Evolutionary conservation across 1,139 yeast species (phyloP).

Genomic region (Debaryomyces subglobosus): DNA sequence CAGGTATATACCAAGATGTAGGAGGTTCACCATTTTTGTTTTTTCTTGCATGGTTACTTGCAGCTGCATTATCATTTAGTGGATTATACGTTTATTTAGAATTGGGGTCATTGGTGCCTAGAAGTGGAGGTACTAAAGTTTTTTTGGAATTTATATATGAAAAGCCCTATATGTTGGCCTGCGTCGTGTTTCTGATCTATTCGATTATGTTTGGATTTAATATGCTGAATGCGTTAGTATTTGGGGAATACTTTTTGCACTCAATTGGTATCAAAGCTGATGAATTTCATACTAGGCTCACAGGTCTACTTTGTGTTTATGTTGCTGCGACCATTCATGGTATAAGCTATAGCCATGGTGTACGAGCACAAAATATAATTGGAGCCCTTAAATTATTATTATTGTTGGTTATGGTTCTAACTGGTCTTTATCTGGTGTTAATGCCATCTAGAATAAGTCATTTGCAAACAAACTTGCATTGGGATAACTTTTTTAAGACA

Average conservation of each 20-base stretch:
- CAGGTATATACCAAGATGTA: conserved; percentile 65
- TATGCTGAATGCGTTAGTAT: conserved; percentile 65
- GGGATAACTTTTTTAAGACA: conserved; percentile 32
- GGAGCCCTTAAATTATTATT: conserved; percentile 57
- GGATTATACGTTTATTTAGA: conserved; percentile 70
- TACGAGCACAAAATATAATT: conserved; percentile 56
- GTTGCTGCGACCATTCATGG: conserved; percentile 54
- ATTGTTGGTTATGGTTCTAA: conserved; percentile 48
- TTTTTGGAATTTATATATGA: conserved; percentile 68
- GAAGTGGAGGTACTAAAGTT: conserved; percentile 76
- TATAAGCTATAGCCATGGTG: conserved; percentile 54
- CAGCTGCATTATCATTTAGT: conserved; percentile 63
- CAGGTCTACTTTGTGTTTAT: conserved; percentile 50
- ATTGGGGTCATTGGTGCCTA: conserved; percentile 67
- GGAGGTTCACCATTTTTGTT: conserved; percentile 68
- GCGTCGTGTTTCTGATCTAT: conserved; percentile 60
- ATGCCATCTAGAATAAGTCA: conserved; percentile 47
- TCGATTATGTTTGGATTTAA: conserved; percentile 66
- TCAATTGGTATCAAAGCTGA: conserved; percentile 47
- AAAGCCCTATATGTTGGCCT: conserved; percentile 59
- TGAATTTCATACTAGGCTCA: conserved; percentile 41
- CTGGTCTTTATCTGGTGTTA: conserved; percentile 53
- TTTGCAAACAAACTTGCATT: conserved; percentile 42
- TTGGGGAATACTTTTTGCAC: conserved; percentile 66
- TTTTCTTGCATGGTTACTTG: conserved; percentile 61